Base-by-base conservation (phyloP, 345 rosid genomes). In the Euphorbia lathyris region DNA sequence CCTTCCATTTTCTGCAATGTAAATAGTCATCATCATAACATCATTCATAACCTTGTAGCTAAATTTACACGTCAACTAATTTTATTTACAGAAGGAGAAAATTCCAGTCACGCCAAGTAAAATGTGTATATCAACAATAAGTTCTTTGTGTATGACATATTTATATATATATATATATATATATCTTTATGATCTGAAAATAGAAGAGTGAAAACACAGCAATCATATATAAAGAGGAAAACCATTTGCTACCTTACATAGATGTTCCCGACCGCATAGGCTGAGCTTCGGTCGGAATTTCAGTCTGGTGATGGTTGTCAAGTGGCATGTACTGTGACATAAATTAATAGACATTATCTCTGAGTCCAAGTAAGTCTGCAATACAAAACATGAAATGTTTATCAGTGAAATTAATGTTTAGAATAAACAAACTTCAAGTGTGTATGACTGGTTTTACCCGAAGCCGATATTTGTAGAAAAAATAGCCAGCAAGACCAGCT, bases 291-390 rank as follows among this genome's bases (percentile, higher is more conserved):
- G 63, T 5, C 26, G 86, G 75, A 65, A 74, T 82, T 79, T 86
- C 92, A 55, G 65, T 81, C 34, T 74, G 70, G 30, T 82, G 83
- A 66, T 90, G 81, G 83, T 79, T 89, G 72, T 94, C 98, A 20
- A 94, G 89, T 29, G 98, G 97, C 98, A 94, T 94, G 82, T 94
- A 94, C 67, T 91, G 97, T 48, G 96, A 91, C 98, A 94, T 91
- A n/a, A n/a, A n/a, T n/a, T n/a, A 67, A 94, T 94, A 27, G 93
- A 82, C 98, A 91, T 88, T 72, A 94, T 94, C 88, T 94, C 98
- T 0, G 98, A 81, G 73, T 94, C 97, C 98, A 94, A 91, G 84
- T 91, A 94, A 58, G 98, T 88, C 98, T 94, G 84, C 66, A 65
- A 34, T 63, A 43, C 3, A 9, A n/a, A 42, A 26, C 50, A 65